Evolutionary conservation across 768 basidiomycete genomes (phyloP).

Genomic region (Gelatoporia subvermispora): DNA sequence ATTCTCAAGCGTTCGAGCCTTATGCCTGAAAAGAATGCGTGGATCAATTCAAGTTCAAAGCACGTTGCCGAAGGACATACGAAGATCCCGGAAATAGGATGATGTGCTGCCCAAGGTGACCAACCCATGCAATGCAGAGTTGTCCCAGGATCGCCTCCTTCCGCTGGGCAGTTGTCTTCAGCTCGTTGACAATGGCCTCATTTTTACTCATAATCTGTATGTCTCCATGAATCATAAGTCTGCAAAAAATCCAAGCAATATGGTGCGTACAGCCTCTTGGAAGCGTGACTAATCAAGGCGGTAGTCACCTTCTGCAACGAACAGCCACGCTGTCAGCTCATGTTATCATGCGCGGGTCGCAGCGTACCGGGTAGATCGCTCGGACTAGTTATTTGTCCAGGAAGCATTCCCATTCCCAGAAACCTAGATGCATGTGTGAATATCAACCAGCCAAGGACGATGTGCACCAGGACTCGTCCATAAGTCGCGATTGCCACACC

Average conservation of each 20-base stretch:
- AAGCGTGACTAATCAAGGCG: not conserved
- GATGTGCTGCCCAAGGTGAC: slow-evolving; percentile 29
- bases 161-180: slow-evolving; percentile 32
- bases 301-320: slow-evolving; percentile 1
- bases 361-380: slow-evolving; percentile 28
- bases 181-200: slow-evolving; percentile 33
- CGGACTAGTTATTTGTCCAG: slow-evolving; percentile 40
- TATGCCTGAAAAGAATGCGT: slow-evolving; percentile 1
- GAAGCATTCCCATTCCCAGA: slow-evolving; percentile 49
- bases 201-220: slow-evolving; percentile 34
- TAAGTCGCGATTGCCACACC: slow-evolving; percentile 58
- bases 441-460: not conserved
- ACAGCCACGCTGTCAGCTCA: not conserved
- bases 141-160: slow-evolving; percentile 36
- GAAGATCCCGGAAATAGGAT: slow-evolving; percentile 43
- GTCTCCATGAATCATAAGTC: not conserved
- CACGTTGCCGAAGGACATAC: slow-evolving; percentile 20
- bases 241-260: not conserved
- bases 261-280: not conserved
- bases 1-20: slow-evolving; percentile 31
- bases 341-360: not conserved
- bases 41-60: no score
- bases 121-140: slow-evolving; percentile 35
- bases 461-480: slow-evolving; percentile 31
- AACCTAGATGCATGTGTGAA: slow-evolving; percentile 32